Conservation (phyloP, 1,284 basidiomycete species). For the Sanghuangporus baumii region DNA sequence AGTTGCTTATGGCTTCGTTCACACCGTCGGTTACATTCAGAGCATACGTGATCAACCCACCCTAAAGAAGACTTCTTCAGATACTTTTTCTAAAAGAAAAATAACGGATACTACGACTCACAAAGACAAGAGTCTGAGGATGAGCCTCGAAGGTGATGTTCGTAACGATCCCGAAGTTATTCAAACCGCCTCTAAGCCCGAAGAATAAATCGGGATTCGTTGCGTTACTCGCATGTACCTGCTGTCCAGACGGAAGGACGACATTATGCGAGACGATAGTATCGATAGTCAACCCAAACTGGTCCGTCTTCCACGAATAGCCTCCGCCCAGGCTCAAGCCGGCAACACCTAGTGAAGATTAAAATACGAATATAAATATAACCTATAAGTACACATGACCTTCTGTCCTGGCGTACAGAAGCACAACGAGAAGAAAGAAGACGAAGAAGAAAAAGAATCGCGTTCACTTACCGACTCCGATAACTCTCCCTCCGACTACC, state of each 20-base stretch:
- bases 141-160: slow-evolving; percentile 3
- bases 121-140: slow-evolving; percentile 9
- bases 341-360: slow-evolving; percentile 2
- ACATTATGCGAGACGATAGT: slow-evolving; percentile 14
- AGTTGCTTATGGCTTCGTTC: slow-evolving; percentile 10
- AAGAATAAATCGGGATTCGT: slow-evolving; percentile 17
- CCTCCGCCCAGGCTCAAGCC: slow-evolving; percentile 17
- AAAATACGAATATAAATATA: neutral
- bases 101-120: neutral
- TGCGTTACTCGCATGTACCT: slow-evolving; percentile 1
- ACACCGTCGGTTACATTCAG: slow-evolving; percentile 1
- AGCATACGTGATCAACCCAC: slow-evolving; percentile 4
- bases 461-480: slow-evolving; percentile 17
- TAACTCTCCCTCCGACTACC: slow-evolving; percentile 23
- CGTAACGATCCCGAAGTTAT: slow-evolving; percentile 18
- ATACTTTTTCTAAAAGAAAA: too few species aligned
- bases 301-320: slow-evolving; percentile 18
- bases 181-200: slow-evolving; percentile 16
- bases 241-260: slow-evolving; percentile 12
- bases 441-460: neutral
- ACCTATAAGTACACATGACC: neutral
- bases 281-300: slow-evolving; percentile 15
- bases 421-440: neutral
- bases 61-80: neutral
- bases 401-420: neutral